A percentile compares a stretch with the other conserved stretches of the same genome.
phyloP scores from a whole-genome alignment of 768 basidiomycete species.

The Gloeopeniophorella convolvens region DNA sequence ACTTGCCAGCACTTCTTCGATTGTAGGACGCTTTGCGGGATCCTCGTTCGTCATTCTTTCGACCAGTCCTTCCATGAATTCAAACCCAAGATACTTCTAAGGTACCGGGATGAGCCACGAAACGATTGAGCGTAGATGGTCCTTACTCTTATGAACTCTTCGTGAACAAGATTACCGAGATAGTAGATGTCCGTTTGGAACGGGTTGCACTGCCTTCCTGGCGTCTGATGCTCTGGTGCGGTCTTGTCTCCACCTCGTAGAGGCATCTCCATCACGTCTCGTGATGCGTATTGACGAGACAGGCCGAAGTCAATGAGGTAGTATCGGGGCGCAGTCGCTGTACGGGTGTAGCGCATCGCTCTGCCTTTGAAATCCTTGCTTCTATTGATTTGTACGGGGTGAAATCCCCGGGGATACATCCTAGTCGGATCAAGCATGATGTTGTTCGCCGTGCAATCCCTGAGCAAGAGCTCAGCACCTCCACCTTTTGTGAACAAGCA shows the following conservation, averaged over 20 bases:
- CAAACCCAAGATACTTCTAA: slow-evolving; percentile 19
- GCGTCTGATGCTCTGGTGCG: slow-evolving; percentile 23
- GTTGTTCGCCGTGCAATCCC: slow-evolving; percentile 13
- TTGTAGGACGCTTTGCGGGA: slow-evolving; percentile 30
- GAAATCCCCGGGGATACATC: slow-evolving; percentile 13
- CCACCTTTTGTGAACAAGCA: background rate
- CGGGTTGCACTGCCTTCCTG: slow-evolving; percentile 16
- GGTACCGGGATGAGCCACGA: background rate
- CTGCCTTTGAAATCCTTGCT: slow-evolving; percentile 4
- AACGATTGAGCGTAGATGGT: background rate
- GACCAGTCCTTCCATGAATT: slow-evolving; percentile 16
- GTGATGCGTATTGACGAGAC: slow-evolving; percentile 21
- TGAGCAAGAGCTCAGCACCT: background rate
- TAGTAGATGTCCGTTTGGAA: slow-evolving; percentile 26
- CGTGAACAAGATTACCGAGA: slow-evolving; percentile 22
- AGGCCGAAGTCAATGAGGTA: slow-evolving; percentile 29
- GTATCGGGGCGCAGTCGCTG: slow-evolving; percentile 24
- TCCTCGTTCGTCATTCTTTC: slow-evolving; percentile 32
- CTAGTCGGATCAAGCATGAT: slow-evolving; percentile 13
- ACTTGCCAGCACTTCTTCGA: slow-evolving; percentile 6
- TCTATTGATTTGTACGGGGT: slow-evolving; percentile 5
- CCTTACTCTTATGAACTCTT: slow-evolving; percentile 14
- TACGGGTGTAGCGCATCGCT: slow-evolving; percentile 22
- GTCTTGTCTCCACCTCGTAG: slow-evolving; percentile 23
- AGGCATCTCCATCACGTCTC: slow-evolving; percentile 15